These are phyloP conservation scores for Scedosporium boydii DNA, from an alignment of 2,329 filamentous ascomycete species.

Conservation along the genomic window DNA sequence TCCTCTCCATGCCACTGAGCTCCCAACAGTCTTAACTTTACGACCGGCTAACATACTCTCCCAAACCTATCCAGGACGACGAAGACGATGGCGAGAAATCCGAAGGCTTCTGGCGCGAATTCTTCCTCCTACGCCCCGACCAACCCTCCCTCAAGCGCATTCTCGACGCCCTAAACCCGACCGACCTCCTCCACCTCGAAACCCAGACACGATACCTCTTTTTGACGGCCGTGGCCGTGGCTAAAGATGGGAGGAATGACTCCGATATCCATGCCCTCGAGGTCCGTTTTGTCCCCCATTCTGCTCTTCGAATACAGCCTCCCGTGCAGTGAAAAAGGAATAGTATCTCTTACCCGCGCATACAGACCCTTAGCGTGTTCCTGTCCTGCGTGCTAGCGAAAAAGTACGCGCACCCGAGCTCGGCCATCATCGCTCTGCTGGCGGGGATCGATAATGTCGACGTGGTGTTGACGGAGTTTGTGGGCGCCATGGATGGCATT, in stretches of 20 bases:
- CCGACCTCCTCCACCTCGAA: conserved; percentile 69
- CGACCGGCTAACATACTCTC: conserved; percentile 10
- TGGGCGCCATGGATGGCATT: conserved; percentile 69
- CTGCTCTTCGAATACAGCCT: not conserved
- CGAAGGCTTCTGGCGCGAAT: conserved; percentile 92
- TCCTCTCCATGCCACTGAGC: too few species aligned
- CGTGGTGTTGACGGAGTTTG: conserved; percentile 78
- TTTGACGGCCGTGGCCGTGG: conserved; percentile 56
- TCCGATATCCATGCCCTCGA: conserved; percentile 75
- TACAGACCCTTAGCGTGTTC: conserved; percentile 80
- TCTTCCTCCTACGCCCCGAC: conserved; percentile 85
- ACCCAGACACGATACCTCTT: conserved; percentile 74
- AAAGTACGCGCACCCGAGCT: conserved; percentile 89
- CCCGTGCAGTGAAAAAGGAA: too few species aligned
- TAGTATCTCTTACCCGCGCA: conserved; percentile 9
- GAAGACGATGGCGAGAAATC: conserved; percentile 63
- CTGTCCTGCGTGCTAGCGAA: conserved; percentile 75
- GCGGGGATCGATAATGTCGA: conserved; percentile 87
- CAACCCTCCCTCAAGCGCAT: conserved; percentile 55
- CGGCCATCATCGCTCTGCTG: conserved; percentile 84
- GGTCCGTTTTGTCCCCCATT: conserved; percentile 40
- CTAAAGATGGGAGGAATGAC: conserved; percentile 42
- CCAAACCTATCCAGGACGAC: conserved; percentile 36
- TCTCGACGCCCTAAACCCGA: conserved; percentile 60
- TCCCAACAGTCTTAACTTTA: too few species aligned